Evolutionary conservation across 2,329 filamentous ascomycete genomes (phyloP).

Genomic region (Colletotrichum sidae): DNA sequence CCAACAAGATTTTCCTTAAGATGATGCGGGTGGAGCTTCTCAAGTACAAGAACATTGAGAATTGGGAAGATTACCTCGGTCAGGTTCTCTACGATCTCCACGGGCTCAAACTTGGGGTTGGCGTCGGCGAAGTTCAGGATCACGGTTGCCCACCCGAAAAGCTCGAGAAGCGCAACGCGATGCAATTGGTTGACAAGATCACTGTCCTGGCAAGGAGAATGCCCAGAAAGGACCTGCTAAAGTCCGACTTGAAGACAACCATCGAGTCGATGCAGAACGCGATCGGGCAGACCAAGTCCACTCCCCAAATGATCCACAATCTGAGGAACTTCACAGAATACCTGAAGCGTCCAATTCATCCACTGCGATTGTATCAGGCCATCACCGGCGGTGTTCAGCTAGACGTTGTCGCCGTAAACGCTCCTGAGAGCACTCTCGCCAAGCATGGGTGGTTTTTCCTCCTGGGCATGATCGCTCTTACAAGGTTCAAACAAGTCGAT

Average conservation of each 20-base stretch:
- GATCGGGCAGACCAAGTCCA: conserved; percentile 82
- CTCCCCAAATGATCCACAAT: conserved; percentile 87
- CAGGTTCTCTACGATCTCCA: conserved; percentile 88
- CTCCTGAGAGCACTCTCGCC: conserved; percentile 77
- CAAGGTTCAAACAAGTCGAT: conserved; percentile 80
- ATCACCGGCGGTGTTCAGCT: conserved; percentile 82
- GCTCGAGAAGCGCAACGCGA: conserved; percentile 82
- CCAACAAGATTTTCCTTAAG: conserved; percentile 89
- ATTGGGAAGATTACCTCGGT: conserved; percentile 87
- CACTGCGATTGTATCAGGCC: conserved; percentile 82
- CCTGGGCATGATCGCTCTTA: conserved; percentile 87
- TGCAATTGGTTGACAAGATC: conserved; percentile 86
- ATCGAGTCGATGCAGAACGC: conserved; percentile 95
- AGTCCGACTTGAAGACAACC: conserved; percentile 88
- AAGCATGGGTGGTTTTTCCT: conserved; percentile 93
- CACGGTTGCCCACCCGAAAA: conserved; percentile 83
- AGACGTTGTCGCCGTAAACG: conserved; percentile 76
- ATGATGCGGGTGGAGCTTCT: conserved; percentile 89
- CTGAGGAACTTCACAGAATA: conserved; percentile 84
- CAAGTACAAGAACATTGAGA: conserved; percentile 78
- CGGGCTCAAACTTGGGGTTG: conserved; percentile 80
- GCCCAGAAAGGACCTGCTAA: conserved; percentile 90
- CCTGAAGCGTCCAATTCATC: conserved; percentile 86
- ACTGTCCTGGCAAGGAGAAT: conserved; percentile 84
- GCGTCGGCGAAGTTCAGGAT: conserved; percentile 75